Conservation (phyloP, 2,329 filamentous ascomycete species). For the Aspergillus vadensis region DNA sequence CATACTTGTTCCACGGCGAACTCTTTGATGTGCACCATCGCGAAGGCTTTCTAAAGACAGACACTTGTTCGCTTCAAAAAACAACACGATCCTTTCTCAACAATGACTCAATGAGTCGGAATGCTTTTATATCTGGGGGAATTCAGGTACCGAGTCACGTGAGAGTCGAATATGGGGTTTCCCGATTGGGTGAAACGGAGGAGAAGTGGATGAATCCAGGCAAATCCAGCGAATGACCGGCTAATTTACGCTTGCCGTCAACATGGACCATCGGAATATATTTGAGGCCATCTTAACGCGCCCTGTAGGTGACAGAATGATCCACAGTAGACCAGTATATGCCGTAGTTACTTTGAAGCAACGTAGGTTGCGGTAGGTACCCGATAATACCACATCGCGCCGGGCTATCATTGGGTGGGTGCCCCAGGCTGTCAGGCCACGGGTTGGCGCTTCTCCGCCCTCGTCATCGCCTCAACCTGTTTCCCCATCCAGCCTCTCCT, state of each 20-base stretch:
- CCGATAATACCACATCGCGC: slow-evolving; percentile 3
- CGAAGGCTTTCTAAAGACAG: slow-evolving; percentile 2
- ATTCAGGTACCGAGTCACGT: background rate
- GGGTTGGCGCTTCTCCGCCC: slow-evolving; percentile 29
- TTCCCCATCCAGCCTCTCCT: slow-evolving; percentile 6
- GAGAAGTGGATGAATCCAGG: background rate
- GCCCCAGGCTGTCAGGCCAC: slow-evolving; percentile 26
- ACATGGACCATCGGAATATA: too few relatives aligned
- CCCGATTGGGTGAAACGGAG: background rate
- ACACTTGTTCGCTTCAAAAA: background rate
- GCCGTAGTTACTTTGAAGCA: background rate
- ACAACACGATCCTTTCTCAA: background rate
- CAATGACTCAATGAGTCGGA: background rate
- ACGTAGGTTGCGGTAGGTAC: background rate
- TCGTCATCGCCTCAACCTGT: slow-evolving; percentile 31
- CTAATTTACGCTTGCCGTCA: background rate
- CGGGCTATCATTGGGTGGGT: slow-evolving; percentile 14
- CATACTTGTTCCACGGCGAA: slow-evolving; percentile 67
- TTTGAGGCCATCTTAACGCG: background rate
- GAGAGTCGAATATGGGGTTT: slow-evolving; percentile 3
- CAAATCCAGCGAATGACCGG: background rate
- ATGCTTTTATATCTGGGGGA: background rate
- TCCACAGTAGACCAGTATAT: background rate
- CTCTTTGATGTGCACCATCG: slow-evolving; percentile 45
- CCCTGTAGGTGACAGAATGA: background rate